These are phyloP conservation scores for Gossypium schwendimanii DNA, from an alignment of 441 rosid genomes.

Conservation along the genomic window DNA sequence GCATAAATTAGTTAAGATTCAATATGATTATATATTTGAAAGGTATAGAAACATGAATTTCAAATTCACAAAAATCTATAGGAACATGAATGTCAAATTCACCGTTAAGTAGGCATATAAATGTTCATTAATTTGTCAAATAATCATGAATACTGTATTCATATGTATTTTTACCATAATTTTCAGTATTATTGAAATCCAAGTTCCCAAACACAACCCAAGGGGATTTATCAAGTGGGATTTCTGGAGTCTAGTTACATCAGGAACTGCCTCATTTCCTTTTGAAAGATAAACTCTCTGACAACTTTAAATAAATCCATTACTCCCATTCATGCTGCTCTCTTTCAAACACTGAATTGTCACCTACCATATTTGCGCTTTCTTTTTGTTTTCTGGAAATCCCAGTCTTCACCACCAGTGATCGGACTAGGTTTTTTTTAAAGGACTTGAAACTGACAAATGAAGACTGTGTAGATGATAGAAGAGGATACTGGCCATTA, in stretches of 20 bases:
- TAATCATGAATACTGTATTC: not conserved
- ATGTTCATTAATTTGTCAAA: not conserved
- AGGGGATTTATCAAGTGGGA: not conserved
- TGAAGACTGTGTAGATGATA: not conserved
- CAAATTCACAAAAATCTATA: not conserved
- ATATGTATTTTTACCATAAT: not conserved
- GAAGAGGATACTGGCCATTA: not conserved
- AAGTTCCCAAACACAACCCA: not conserved
- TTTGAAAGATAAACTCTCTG: not conserved
- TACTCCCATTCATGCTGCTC: not conserved
- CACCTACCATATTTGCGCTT: not conserved
- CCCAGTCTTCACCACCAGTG: not conserved
- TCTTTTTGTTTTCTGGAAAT: not conserved
- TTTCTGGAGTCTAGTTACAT: not conserved
- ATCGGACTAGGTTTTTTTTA: not conserved
- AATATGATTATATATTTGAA: not conserved
- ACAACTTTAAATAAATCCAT: not conserved
- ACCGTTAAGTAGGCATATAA: not conserved
- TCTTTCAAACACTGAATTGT: not conserved
- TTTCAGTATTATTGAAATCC: not conserved
- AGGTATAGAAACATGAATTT: not conserved
- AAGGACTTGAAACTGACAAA: not conserved
- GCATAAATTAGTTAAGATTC: not conserved
- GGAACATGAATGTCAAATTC: not conserved
- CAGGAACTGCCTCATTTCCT: not conserved